Base-by-base conservation (phyloP, 495 filamentous ascomycete genomes). In the Tuber indicum region DNA sequence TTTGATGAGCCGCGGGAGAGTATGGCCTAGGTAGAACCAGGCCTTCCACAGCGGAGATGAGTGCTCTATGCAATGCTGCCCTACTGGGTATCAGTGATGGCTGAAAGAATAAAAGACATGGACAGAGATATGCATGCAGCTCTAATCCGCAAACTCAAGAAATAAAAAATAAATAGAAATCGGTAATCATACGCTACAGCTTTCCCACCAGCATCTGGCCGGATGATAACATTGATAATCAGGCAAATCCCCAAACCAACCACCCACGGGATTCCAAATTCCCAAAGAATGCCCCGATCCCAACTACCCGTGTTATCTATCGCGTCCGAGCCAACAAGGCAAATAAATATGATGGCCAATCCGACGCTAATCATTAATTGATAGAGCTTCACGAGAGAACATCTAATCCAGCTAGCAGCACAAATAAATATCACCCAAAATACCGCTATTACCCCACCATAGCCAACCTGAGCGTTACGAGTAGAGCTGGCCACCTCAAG, bases 261-360 rank as follows among this genome's bases (percentile, higher is more conserved):
- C 21, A 87, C 78, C 88, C 88, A 90, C n/a, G 88, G 88, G 58
- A 89, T 83, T 2, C 86, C 88, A 82, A 89, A 90, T 72, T 85
- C 83, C 75, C 87, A 86, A 12, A 90, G 77, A 75, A 87, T 87
- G 39, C 70, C 73, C 86, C 86, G 88, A 52, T 85, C 80, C 81
- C 81, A 83, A 44, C 26, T 71, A 3, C 79, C 79, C 8, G 66
- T 41, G 36, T n/a, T 72, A 39, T 43, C 70, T 44, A 82, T 76
- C 26, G 62, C 58, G 26, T 85, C 83, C 8, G 86, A 86, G 43
- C 88, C 86, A 39, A 88, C 87, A 10, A 90, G 80, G 75, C 85
- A 86, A 14, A 87, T 85, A 77, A 88, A 90, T 26, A 85, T 86
- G 39, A 89, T 86, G 0, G 88, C 87, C 70, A 90, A 84, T 14